Conservation (phyloP, 768 basidiomycete genomes). For the Amanita muscaria region DNA sequence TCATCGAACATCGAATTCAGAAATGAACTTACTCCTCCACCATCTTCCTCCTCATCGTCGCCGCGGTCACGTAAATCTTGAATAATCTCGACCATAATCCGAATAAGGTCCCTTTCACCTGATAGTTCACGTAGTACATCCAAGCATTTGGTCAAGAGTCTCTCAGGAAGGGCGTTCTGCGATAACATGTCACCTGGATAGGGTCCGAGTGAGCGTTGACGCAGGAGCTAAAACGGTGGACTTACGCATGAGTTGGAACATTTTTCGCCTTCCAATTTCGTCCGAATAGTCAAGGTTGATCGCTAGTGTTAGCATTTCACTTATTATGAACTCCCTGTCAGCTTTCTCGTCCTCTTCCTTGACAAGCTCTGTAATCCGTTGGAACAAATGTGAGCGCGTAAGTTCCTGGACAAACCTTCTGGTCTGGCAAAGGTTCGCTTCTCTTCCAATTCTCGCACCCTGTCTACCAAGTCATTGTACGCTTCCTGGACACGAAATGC, state of each 20-base stretch:
- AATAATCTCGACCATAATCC: constrained; percentile 29
- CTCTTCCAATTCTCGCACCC: constrained; percentile 16
- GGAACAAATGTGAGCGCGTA: background rate
- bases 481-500: constrained; percentile 66
- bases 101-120: constrained; percentile 46
- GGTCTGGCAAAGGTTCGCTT: constrained; percentile 16
- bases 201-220: no score
- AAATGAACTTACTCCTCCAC: constrained; percentile 14
- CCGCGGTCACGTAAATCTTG: constrained; percentile 28
- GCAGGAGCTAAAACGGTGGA: no score
- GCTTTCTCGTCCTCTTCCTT: constrained; percentile 38
- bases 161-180: constrained; percentile 58
- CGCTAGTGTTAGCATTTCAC: constrained; percentile 73
- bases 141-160: constrained; percentile 63
- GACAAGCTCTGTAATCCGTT: constrained; percentile 25
- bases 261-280: constrained; percentile 82
- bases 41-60: constrained; percentile 22
- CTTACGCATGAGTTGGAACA: constrained; percentile 80
- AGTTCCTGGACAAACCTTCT: background rate
- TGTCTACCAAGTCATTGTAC: constrained; percentile 45
- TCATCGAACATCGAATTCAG: background rate
- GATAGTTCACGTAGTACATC: constrained; percentile 75
- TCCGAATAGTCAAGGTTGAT: constrained; percentile 84
- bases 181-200: constrained; percentile 70
- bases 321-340: constrained; percentile 59